These are phyloP conservation scores for Aspergillus sp. DNA, from an alignment of 2,329 filamentous ascomycete species.

Conservation along the genomic window DNA sequence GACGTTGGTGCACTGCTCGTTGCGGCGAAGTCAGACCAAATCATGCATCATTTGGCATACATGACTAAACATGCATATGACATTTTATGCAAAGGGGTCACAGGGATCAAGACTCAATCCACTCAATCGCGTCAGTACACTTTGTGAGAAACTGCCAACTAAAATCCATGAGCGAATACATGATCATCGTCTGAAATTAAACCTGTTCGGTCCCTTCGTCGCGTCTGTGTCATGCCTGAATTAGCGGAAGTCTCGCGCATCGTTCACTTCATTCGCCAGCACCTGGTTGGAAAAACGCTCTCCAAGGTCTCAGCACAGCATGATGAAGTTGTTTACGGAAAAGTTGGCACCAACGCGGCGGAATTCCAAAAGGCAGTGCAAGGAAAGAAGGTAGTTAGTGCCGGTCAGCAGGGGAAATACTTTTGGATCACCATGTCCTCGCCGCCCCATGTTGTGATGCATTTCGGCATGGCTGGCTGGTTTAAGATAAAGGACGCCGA, in stretches of 20 bases:
- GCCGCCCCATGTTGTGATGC: constrained; percentile 80
- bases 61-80: neutral
- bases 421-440: constrained; percentile 79
- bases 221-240: constrained; percentile 36
- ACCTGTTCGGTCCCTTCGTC: neutral
- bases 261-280: constrained; percentile 73
- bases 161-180: neutral
- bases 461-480: constrained; percentile 76
- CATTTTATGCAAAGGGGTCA: neutral
- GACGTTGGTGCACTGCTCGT: too few relatives aligned
- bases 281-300: constrained; percentile 78
- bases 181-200: neutral
- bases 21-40: too few relatives aligned
- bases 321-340: constrained; percentile 81
- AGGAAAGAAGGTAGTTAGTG: constrained; percentile 63
- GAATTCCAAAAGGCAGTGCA: constrained; percentile 66
- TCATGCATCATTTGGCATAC: neutral
- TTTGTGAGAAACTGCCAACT: neutral
- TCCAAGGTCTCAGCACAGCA: constrained; percentile 61
- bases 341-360: constrained; percentile 69
- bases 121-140: neutral
- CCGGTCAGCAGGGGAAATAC: constrained; percentile 89
- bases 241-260: constrained; percentile 65
- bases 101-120: neutral
- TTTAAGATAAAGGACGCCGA: constrained; percentile 73